Base-by-base conservation (phyloP, 208 protist genomes). In the Trypanosomatidae sp. region DNA sequence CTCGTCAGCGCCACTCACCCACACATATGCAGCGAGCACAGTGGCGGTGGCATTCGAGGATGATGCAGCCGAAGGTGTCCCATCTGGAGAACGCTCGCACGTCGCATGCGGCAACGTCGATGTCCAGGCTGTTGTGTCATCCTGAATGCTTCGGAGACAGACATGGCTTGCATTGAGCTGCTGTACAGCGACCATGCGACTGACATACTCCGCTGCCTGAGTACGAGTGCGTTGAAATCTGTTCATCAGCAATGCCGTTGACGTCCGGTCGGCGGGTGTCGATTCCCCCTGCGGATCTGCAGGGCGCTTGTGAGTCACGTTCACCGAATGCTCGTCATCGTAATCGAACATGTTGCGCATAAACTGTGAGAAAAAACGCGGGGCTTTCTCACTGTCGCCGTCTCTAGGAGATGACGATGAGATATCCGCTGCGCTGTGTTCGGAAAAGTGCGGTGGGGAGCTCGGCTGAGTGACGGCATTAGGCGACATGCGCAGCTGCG, bases 401-500 rank as follows among this genome's bases (percentile, higher is more conserved):
- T 28, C 41, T 6, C 64, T 62, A 39, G 69, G 53, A 8, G 47
- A 53, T 36, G 22, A 15, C 58, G 73, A 52, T 81, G 79, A 33
- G 73, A 71, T 19, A 88, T 44, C 44, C 73, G 82, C 46, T 78
- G 83, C 53, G n/a, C 2, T 44, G 17, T 65, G 22, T 3, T n/a
- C 39, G 17, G 64, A 39, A 36, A 39, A 47, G 10, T 33, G 13
- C 15, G 44, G 41, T n/a, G 44, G 17, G 5, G 39, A 53, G 22
- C 43, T 69, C 19, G 67, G 17, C 47, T 36, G 13, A 33, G n/a
- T 10, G 3, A 50, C 47, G 30, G 53, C 69, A 12, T 70, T 66
- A 49, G 85, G 81, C n/a, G 79, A 79, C 22, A 93, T 39, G 50
- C 78, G 82, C 53, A 84, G 85, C 65, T 91, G 76, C 22, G 86